phyloP scores from a whole-genome alignment of 306 rosid genomes.

The Geum urbanum region DNA sequence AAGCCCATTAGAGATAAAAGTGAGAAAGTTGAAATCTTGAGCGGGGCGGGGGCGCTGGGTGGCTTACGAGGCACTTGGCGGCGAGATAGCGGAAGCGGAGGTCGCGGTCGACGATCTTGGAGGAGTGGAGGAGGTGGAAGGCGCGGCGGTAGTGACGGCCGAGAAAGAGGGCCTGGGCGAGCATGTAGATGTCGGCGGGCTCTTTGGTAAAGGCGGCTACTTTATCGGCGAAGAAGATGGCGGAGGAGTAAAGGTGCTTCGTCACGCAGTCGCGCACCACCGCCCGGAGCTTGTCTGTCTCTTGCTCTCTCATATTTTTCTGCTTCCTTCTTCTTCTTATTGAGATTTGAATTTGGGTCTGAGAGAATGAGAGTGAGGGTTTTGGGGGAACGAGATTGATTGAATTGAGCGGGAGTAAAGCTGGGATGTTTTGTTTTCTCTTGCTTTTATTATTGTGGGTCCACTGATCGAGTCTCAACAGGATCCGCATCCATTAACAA shows the following conservation, averaged over 20 bases:
- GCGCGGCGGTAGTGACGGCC: constrained; percentile 96
- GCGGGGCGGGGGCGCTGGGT: background rate
- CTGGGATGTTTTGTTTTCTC: too few species aligned
- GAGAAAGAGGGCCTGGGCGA: constrained; percentile 89
- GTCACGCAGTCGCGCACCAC: constrained; percentile 88
- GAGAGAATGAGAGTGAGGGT: too few species aligned
- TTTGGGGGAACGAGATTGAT: too few species aligned
- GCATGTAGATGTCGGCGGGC: constrained; percentile 96
- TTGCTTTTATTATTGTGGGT: too few species aligned
- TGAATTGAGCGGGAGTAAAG: too few species aligned
- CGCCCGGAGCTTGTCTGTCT: constrained; percentile 86
- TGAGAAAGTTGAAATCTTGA: background rate
- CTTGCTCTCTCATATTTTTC: constrained; percentile 67
- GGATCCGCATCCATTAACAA: too few species aligned
- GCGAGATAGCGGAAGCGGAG: constrained; percentile 96
- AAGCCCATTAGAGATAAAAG: background rate
- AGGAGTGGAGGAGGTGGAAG: constrained; percentile 88
- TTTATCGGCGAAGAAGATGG: constrained; percentile 93
- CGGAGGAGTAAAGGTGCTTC: constrained; percentile 91
- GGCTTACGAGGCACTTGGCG: constrained; percentile 75
- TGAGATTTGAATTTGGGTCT: too few species aligned
- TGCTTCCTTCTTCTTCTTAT: too few species aligned
- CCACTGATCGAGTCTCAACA: too few species aligned
- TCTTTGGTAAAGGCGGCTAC: constrained; percentile 84
- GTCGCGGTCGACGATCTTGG: constrained; percentile 79